Base-by-base conservation (phyloP, 192 early-diverging fungal species). In the Podila epicladia region DNA sequence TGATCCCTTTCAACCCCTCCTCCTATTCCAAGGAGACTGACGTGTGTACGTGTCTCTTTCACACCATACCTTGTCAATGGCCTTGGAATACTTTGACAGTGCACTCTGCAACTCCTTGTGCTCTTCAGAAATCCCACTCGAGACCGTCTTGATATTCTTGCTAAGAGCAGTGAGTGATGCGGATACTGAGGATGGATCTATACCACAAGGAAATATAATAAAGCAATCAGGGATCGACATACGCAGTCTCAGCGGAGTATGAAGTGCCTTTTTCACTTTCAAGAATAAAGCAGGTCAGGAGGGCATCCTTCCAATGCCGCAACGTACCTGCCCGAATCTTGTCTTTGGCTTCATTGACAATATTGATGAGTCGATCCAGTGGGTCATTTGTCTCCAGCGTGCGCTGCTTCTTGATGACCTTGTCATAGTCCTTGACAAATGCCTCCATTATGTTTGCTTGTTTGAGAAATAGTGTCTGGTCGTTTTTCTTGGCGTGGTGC, bases 41-140 rank as follows among this genome's bases (percentile, higher is more conserved):
- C 53, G 53, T 55, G 53, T 11, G 20, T 24, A 22, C 12, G 8
- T 26, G 17, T 55, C 53, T 7, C 22, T 12, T 55, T 13, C 28
- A 32, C 29, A 24, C 31, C 60, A 29, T 83, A 89, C 88, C 83
- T 91, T 93, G 31, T 95, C 94, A 13, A 95, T 85, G 8, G 86
- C 88, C 82, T 94, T 94, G 50, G 88, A 88, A 76, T 92, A 93
- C 67, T 92, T 94, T 35, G 77, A 65, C 12, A 94, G 72, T 28
- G 84, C 73, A 28, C 82, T 75, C 55, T 91, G 88, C 32, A 93
- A 85, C 28, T 95, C 94, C 62, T 92, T 91, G 20, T 90, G 84
- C 38, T 89, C 84, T 62, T 90, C 87, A 6, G 80, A 67, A 35
- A 86, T 72, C 9, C 71, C 41, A 32, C 62, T 33, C 9, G 85